Conservation (phyloP, 352 stramenopile genomes). For the Elongisporangium prolatum region DNA sequence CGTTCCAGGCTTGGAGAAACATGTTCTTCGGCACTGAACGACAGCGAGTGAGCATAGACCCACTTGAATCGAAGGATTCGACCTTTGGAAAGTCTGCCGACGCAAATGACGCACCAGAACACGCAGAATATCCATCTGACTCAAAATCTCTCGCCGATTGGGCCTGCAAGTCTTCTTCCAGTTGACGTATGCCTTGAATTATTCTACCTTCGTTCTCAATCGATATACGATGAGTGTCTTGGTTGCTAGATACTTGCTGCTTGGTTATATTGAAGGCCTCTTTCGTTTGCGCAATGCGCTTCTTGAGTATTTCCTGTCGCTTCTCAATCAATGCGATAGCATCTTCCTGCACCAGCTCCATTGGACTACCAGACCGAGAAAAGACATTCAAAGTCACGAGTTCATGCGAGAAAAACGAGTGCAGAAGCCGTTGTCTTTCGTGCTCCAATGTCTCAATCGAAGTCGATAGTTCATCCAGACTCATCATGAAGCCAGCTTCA, state of each 20-base stretch:
- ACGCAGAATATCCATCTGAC: not conserved
- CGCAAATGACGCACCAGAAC: not conserved
- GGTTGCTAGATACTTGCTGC: constrained; percentile 5
- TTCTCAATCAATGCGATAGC: constrained; percentile 24
- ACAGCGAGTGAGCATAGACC: constrained; percentile 23
- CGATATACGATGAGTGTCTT: not conserved
- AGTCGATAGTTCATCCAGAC: constrained; percentile 16
- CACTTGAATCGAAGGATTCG: not conserved
- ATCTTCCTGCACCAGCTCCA: constrained; percentile 39
- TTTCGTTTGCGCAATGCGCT: constrained; percentile 22
- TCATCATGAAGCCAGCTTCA: constrained; percentile 16
- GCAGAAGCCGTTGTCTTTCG: constrained; percentile 25
- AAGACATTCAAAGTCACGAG: constrained; percentile 20
- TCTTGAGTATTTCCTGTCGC: constrained; percentile 16
- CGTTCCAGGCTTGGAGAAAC: constrained; percentile 26
- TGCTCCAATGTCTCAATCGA: constrained; percentile 21
- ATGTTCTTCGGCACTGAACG: constrained; percentile 21
- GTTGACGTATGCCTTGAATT: constrained; percentile 13
- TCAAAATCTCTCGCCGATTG: constrained; percentile 1
- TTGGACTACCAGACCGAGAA: not conserved
- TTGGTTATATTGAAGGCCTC: constrained; percentile 26
- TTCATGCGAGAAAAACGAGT: constrained; percentile 26
- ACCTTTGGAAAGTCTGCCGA: not conserved
- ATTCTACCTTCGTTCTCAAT: constrained; percentile 14
- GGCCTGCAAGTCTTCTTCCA: constrained; percentile 9